These are phyloP conservation scores for Curvularia spicifera DNA, from an alignment of 2,329 filamentous ascomycete species.

Conservation along the genomic window DNA sequence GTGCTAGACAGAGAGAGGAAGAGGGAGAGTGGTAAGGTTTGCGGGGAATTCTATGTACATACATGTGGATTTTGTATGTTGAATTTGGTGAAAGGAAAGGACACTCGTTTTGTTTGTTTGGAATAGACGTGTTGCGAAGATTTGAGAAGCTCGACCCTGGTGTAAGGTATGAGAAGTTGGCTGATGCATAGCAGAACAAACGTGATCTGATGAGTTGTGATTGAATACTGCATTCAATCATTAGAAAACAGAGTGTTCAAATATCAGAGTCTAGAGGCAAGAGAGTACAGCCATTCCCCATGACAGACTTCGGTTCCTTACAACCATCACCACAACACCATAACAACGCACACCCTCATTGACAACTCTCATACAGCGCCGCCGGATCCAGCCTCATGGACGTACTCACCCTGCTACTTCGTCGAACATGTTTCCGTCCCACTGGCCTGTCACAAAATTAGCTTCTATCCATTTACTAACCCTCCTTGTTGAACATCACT, in stretches of 20 bases:
- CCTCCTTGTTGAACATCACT: too few relatives aligned
- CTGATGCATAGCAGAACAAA: too few relatives aligned
- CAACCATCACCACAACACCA: too few relatives aligned
- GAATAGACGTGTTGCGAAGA: too few relatives aligned
- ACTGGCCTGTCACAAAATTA: neutral
- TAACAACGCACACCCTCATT: neutral
- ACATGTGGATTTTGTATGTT: neutral
- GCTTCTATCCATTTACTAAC: neutral
- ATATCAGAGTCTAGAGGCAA: neutral
- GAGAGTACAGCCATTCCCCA: neutral
- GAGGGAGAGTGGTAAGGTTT: neutral
- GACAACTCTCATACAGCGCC: constrained; percentile 10
- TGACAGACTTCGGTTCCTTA: neutral
- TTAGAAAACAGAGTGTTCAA: too few relatives aligned
- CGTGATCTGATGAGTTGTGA: too few relatives aligned
- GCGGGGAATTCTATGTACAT: neutral
- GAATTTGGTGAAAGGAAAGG: too few relatives aligned
- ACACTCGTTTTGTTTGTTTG: neutral
- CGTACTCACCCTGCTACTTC: constrained; percentile 9
- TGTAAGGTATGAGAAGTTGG: too few relatives aligned
- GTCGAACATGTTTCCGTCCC: constrained; percentile 10
- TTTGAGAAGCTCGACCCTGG: too few relatives aligned
- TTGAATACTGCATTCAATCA: too few relatives aligned
- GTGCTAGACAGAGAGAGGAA: neutral
- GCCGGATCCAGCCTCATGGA: constrained; percentile 11